Percentiles rank a stretch among this genome's conserved stretches.
Evolutionary conservation across 2,329 filamentous ascomycete genomes (phyloP).

Genomic region (Ophiostoma australiae): DNA sequence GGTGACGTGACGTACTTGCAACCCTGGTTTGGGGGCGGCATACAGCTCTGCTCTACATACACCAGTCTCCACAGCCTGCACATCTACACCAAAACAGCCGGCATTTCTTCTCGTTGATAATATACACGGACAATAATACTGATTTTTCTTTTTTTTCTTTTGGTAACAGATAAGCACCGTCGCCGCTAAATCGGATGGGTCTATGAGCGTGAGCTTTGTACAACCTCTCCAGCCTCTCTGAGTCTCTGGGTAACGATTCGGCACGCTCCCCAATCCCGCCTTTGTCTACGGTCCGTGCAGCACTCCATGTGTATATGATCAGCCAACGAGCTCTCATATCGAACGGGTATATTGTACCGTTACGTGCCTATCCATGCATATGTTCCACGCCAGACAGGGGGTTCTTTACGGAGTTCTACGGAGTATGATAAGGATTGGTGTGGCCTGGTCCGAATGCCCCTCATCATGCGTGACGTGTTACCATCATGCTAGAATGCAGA

Average conservation of each 20-base stretch:
- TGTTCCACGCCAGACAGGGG: conserved; percentile 7
- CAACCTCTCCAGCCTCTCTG: not conserved
- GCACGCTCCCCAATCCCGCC: not conserved
- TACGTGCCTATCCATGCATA: not conserved
- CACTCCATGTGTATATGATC: not conserved
- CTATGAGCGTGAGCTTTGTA: not conserved
- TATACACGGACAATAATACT: not conserved
- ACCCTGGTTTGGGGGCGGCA: not conserved
- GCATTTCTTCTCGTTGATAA: conserved; percentile 12
- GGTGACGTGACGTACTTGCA: conserved; percentile 28
- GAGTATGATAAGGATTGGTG: not conserved
- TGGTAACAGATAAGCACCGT: conserved; percentile 39
- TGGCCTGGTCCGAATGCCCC: not conserved
- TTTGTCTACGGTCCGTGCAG: not conserved
- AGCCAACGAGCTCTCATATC: not conserved
- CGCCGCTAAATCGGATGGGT: conserved; percentile 29
- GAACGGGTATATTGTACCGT: not conserved
- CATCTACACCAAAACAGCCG: not conserved
- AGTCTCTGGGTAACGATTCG: not conserved
- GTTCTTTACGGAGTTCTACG: not conserved
- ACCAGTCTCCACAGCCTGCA: not conserved
- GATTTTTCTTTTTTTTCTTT: conserved; percentile 20
- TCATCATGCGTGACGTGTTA: conserved; percentile 12
- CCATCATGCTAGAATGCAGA: not conserved
- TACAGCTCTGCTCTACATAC: not conserved